Evolutionary conservation across 257 asterid genomes (phyloP).

Genomic region (Penstemon barbatus): DNA sequence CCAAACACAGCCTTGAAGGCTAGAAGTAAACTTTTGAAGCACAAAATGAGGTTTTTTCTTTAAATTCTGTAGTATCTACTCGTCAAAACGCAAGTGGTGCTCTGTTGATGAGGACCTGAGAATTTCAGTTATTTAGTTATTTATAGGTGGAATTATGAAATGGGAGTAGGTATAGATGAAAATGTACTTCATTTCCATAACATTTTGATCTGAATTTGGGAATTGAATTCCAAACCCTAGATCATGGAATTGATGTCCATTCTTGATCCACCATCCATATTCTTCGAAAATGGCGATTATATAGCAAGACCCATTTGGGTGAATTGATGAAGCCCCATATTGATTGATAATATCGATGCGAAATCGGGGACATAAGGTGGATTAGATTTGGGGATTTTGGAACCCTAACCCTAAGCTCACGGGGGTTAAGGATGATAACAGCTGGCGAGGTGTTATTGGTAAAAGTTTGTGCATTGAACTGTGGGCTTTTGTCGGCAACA

Average conservation of each 20-base stretch:
- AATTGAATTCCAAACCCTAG: conserved; percentile 19
- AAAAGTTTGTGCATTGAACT: conserved; percentile 28
- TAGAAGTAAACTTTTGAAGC: background rate
- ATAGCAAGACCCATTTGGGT: conserved; percentile 14
- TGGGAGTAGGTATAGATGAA: background rate
- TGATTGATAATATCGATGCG: conserved; percentile 41
- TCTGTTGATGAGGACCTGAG: background rate
- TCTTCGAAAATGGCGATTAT: background rate
- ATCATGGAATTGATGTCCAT: conserved; percentile 21
- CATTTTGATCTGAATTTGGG: conserved; percentile 33
- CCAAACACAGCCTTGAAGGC: background rate
- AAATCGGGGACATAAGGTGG: conserved; percentile 22
- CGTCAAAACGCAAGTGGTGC: background rate
- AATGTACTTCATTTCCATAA: conserved; percentile 6
- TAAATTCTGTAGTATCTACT: background rate
- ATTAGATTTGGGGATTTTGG: conserved; percentile 23
- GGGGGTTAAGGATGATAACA: conserved; percentile 30
- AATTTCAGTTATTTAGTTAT: background rate
- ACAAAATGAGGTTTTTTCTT: background rate
- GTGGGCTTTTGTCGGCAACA: conserved; percentile 12
- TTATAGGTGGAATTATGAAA: background rate
- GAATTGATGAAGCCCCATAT: conserved; percentile 24
- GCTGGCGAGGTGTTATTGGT: conserved; percentile 37
- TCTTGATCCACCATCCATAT: background rate
- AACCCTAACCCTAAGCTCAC: conserved; percentile 42